Base-by-base conservation (phyloP, 768 basidiomycete genomes). In the Kwoniella bestiolae region DNA sequence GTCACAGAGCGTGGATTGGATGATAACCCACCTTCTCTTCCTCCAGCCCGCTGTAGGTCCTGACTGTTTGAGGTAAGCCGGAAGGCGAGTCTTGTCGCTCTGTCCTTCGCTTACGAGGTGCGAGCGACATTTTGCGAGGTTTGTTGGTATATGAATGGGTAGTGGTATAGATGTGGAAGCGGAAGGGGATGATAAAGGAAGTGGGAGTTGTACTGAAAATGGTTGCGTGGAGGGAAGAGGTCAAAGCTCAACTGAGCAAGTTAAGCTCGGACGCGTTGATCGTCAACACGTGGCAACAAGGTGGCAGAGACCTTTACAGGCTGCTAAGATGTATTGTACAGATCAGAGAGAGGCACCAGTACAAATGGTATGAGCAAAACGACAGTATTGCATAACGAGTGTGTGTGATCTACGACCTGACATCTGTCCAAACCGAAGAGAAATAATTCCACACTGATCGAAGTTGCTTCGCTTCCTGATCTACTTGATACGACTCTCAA, bases 1-100 rank as follows among this genome's bases (percentile, higher is more conserved):
- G 16, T 23, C 38, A 28, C 16, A 41, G 6, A 23, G 16, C n/a
- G n/a, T n/a, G n/a, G n/a, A n/a, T n/a, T n/a, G n/a, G n/a, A n/a
- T n/a, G n/a, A 25, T 9, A 57, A 65, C 66, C 9, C 60, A 67
- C 66, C 66, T 67, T 67, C 52, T 67, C 66, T n/a, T 67, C 66
- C 34, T 62, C 49, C 14, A 49, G 23, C 7, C 50, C 59, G 12
- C 49, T 53, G 21, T 67, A 57, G 2, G 44, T 50, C 32, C 60
- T 44, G 2, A 56, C 53, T 14, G 29, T 59, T 26, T 59, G 56
- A 44, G 66, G 66, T 21, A 67, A 26, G 5, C 25, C 50, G 3
- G 59, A 45, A n/a, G 66, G 47, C 6, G 51, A 29, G 9, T 31
- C 51, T 5, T 50, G 35, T 29, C 55, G 46, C 23, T 38, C 60